Evolutionary conservation across 768 basidiomycete species (phyloP), one percentile per base, ranked within the genome.

Genomic region (Strobilomyces dryophilus): DNA sequence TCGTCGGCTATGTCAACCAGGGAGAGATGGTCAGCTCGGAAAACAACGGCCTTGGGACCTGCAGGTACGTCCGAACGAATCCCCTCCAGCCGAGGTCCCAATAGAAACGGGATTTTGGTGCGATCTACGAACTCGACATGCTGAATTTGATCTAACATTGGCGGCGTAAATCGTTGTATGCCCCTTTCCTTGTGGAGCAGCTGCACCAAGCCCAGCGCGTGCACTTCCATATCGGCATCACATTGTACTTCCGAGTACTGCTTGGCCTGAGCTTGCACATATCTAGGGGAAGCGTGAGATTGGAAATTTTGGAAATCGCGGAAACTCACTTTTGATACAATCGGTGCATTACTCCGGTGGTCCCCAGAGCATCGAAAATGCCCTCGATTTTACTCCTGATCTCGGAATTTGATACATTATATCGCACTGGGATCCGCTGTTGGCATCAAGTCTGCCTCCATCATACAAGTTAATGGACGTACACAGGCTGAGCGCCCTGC

Each of bases 401-500:
- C 36, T 17, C 11, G 4, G 9, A 0, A 8, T 31, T 34, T 26
- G 1, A 12, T 26, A 53, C 37, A 42, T 78, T 77, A 53, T 72
- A 69, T 3, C 61, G 5, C 48, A 61, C 60, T 61, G n/a, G 15
- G 27, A 14, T n/a, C 17, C 6, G 20, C 17, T 20, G n/a, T 54
- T 36, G 5, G 35, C 26, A 45, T 12, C 12, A 18, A 42, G 21
- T 26, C 44, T 37, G 18, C 29, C 17, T 6, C 10, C n/a, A 36
- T 27, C 8, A 17, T 24, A 18, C 5, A 36, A 20, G n/a, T 1
- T 14, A 9, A 36, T 44, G 26, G 7, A 73, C 78, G 45, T 61
- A 83, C 83, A 55, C 29, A 83, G 59, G 49, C 75, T 77, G 8
- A 83, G 57, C 9, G 73, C 69, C 54, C 73, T 69, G 58, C 78